These are phyloP conservation scores for Aspergillus avenaceus DNA, from an alignment of 495 filamentous ascomycete genomes.

Conservation along the genomic window DNA sequence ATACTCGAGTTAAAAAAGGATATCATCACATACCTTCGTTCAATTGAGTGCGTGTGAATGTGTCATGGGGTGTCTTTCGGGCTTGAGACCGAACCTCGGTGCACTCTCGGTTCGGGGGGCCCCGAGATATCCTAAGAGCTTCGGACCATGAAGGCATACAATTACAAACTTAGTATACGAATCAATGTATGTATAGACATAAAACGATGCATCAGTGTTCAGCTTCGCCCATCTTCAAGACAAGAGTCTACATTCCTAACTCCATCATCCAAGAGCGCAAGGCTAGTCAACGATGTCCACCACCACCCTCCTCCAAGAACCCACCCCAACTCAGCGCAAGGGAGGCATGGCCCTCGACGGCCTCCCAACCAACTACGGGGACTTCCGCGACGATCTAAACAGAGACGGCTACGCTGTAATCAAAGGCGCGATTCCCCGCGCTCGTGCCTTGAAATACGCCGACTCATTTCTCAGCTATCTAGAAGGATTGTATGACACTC, in stretches of 20 bases:
- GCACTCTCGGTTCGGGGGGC: background rate
- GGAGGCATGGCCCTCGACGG: slow-evolving; percentile 26
- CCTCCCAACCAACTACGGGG: slow-evolving; percentile 18
- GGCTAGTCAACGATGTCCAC: slow-evolving; percentile 4
- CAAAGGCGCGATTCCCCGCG: slow-evolving; percentile 40
- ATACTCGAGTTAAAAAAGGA: no score
- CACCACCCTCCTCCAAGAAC: slow-evolving; percentile 14
- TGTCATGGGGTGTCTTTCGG: no score
- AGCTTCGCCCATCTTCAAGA: no score
- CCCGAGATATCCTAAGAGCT: no score
- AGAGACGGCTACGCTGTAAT: slow-evolving; percentile 40
- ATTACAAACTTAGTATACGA: no score
- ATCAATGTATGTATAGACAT: no score
- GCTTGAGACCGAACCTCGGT: no score
- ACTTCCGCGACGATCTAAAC: slow-evolving; percentile 33
- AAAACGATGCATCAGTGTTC: no score
- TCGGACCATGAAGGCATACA: no score
- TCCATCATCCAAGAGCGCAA: background rate
- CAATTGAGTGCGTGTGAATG: background rate
- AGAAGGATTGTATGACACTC: slow-evolving; percentile 35
- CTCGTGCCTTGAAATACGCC: slow-evolving; percentile 32
- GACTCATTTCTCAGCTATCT: slow-evolving; percentile 33
- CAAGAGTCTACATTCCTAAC: background rate
- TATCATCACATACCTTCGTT: background rate
- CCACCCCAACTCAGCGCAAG: background rate